A percentile compares a stretch with the other conserved stretches of the same genome.
Conservation (phyloP, 2,329 filamentous ascomycete species). For the Pyricularia grisea region DNA sequence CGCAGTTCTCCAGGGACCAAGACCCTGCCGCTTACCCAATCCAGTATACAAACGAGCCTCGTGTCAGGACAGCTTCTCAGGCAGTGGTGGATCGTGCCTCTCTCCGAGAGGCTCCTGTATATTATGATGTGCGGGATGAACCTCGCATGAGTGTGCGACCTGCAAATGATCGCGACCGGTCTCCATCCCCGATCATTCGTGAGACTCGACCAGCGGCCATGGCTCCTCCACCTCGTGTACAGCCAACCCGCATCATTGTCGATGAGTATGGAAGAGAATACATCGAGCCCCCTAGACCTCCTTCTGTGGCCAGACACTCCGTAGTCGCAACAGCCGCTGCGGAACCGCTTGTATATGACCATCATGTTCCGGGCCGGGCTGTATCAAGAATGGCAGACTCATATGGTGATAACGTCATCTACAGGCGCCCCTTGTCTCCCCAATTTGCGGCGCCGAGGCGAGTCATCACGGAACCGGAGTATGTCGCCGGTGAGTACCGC, state of each 20-base stretch:
- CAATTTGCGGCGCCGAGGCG: conserved; percentile 38
- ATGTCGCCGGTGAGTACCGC: conserved; percentile 39
- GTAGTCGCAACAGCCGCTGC: conserved; percentile 33
- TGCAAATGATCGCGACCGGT: conserved; percentile 36
- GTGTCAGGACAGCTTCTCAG: conserved; percentile 31
- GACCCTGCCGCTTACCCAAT: conserved; percentile 26
- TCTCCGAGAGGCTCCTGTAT: conserved; percentile 29
- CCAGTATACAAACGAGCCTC: conserved; percentile 28
- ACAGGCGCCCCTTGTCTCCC: conserved; percentile 38
- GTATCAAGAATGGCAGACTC: conserved; percentile 39
- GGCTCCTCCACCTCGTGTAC: conserved; percentile 35
- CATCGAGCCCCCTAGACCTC: conserved; percentile 39
- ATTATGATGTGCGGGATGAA: conserved; percentile 33
- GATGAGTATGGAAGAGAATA: conserved; percentile 82
- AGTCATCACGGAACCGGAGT: conserved; percentile 55
- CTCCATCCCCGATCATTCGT: conserved; percentile 35
- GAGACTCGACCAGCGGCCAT: conserved; percentile 38
- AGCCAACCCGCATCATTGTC: conserved; percentile 60
- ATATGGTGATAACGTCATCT: conserved; percentile 40
- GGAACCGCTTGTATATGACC: conserved; percentile 48
- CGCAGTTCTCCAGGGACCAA: conserved; percentile 26
- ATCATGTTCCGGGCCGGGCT: conserved; percentile 36
- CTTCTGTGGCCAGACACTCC: conserved; percentile 36
- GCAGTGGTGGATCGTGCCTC: conserved; percentile 26
- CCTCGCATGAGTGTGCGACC: conserved; percentile 39